A percentile compares a stretch with the other conserved stretches of the same genome.
These are phyloP conservation scores for Populus hybrid DNA, from an alignment of 441 rosid species.

Conservation along the genomic window DNA sequence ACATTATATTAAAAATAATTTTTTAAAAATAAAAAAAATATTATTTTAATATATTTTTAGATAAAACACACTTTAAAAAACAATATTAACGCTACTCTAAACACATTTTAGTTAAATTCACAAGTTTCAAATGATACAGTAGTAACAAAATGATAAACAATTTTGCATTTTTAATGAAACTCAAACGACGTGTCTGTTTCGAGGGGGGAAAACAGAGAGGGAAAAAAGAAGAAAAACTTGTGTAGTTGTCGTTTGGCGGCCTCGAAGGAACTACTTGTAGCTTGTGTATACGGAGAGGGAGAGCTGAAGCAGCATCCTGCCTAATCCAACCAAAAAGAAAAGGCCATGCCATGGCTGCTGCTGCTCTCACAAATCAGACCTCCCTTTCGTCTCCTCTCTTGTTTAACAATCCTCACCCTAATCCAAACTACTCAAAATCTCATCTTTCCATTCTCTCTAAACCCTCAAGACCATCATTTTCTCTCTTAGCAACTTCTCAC, in stretches of 20 bases:
- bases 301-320: neutral
- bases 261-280: neutral
- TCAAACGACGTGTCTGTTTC: neutral
- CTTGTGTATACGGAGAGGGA: neutral
- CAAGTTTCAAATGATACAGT: no score
- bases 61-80: no score
- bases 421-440: conserved; percentile 18
- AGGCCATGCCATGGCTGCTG: conserved; percentile 26
- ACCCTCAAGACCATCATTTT: conserved; percentile 15
- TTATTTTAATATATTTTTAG: no score
- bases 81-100: no score
- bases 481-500: conserved; percentile 21
- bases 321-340: neutral
- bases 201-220: no score
- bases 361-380: conserved; percentile 18
- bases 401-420: neutral
- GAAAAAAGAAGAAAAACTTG: no score
- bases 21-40: no score
- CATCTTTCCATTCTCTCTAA: conserved; percentile 14
- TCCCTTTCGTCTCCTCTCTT: conserved; percentile 3
- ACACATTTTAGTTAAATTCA: no score
- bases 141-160: neutral
- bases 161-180: neutral
- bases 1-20: no score
- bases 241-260: neutral